Evolutionary conservation across 257 asterid genomes (phyloP).

Genomic region (Schizonepeta tenuifolia): DNA sequence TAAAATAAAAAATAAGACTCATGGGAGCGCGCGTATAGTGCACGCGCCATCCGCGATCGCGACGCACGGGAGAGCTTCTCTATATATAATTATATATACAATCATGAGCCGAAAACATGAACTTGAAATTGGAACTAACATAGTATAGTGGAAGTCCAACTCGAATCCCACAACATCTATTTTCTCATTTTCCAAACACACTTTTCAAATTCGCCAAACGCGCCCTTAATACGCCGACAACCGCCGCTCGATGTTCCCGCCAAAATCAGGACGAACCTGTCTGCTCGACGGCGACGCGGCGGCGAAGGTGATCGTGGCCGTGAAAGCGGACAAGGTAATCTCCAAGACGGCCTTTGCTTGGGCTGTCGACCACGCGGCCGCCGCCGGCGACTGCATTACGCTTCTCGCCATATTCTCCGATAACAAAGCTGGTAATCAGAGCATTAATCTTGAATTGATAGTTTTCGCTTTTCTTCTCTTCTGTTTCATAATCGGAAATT

Average conservation of each 20-base stretch:
- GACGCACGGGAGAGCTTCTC: too few species aligned
- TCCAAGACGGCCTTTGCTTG: slow-evolving; percentile 68
- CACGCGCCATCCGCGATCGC: too few species aligned
- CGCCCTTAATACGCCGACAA: slow-evolving; percentile 4
- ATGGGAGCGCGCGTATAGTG: too few species aligned
- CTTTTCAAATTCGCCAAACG: slow-evolving; percentile 1
- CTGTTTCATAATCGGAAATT: not conserved
- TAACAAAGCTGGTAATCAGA: slow-evolving; percentile 28
- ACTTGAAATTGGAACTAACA: not conserved
- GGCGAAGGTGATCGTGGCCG: slow-evolving; percentile 75
- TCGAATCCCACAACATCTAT: not conserved
- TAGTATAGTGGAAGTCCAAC: too few species aligned
- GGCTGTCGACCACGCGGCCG: slow-evolving; percentile 81
- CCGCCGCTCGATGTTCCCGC: slow-evolving; percentile 58
- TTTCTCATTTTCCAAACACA: not conserved
- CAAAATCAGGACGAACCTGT: slow-evolving; percentile 35
- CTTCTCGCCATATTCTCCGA: slow-evolving; percentile 65
- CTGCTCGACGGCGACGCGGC: slow-evolving; percentile 38
- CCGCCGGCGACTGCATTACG: slow-evolving; percentile 72
- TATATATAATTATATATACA: too few species aligned
- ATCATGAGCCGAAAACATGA: not conserved
- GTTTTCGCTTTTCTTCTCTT: too few species aligned
- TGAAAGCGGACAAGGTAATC: slow-evolving; percentile 76
- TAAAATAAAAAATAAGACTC: too few species aligned
- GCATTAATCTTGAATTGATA: not conserved